A percentile compares a stretch with the other conserved stretches of the same genome.
phyloP scores from a whole-genome alignment of 371 early-diverging fungal genomes.

The Funneliformis caledonium region DNA sequence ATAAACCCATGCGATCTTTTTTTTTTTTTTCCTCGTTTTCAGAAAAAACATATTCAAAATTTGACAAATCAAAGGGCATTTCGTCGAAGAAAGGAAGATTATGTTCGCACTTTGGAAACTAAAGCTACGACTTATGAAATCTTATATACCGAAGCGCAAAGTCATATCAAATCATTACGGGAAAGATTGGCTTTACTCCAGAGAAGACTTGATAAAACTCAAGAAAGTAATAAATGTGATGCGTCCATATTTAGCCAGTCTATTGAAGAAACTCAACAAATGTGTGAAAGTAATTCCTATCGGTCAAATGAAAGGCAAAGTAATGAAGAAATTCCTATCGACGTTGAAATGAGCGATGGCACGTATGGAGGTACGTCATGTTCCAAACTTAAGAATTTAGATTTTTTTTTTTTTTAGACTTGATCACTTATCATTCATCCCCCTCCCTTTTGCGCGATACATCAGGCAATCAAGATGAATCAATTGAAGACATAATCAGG shows the following conservation, averaged over 20 bases:
- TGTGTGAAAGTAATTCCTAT: no score
- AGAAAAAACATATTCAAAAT: slow-evolving; percentile 36
- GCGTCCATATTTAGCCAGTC: neutral
- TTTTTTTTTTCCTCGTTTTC: neutral
- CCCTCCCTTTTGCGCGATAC: no score
- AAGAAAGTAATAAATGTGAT: neutral
- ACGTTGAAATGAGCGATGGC: no score
- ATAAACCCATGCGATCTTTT: neutral
- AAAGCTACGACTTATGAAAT: neutral
- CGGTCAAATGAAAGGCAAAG: no score
- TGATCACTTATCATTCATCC: no score
- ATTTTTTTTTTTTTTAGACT: no score
- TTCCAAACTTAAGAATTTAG: no score
- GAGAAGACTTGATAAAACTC: neutral
- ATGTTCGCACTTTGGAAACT: slow-evolving; percentile 20
- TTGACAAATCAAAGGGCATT: slow-evolving; percentile 35
- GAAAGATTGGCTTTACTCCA: neutral
- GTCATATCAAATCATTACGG: slow-evolving; percentile 16
- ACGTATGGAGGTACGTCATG: no score
- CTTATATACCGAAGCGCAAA: slow-evolving; percentile 15
- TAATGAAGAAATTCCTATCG: no score
- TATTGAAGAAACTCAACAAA: no score
- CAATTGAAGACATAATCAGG: neutral
- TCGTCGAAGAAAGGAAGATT: slow-evolving; percentile 10
- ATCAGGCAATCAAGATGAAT: neutral